Evolutionary conservation across 257 asterid genomes (phyloP).

Genomic region (Plantago ovata): DNA sequence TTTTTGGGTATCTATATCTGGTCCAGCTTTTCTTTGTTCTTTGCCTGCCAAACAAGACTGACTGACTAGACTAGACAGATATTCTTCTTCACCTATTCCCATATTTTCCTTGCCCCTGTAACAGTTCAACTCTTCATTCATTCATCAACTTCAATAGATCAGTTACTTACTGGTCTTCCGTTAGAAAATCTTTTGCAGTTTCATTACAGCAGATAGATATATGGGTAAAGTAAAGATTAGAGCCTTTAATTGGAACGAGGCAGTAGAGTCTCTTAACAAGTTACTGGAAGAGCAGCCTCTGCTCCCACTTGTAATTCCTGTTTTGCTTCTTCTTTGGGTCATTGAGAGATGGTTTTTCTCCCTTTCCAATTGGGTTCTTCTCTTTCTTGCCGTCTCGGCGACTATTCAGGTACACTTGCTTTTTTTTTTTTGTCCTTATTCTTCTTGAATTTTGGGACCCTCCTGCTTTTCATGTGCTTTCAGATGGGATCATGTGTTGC

Average conservation of each 20-base stretch:
- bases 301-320: slow-evolving; percentile 55
- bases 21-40: not conserved
- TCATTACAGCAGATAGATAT: not conserved
- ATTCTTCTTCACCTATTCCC: not conserved
- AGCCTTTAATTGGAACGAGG: slow-evolving; percentile 40
- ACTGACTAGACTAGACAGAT: not conserved
- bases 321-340: slow-evolving; percentile 60
- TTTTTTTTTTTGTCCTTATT: not conserved
- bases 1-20: not conserved
- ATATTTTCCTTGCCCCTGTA: not conserved
- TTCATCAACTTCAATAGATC: not conserved
- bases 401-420: slow-evolving; percentile 59
- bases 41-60: slow-evolving; percentile 2
- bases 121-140: not conserved
- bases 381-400: slow-evolving; percentile 79
- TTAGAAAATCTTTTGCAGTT: too few relatives aligned
- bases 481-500: too few relatives aligned
- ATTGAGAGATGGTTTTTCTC: slow-evolving; percentile 87
- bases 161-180: too few relatives aligned
- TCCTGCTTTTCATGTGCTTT: too few relatives aligned
- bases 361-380: slow-evolving; percentile 86
- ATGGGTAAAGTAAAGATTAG: slow-evolving; percentile 66
- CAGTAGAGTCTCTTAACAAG: slow-evolving; percentile 45
- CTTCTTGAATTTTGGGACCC: too few relatives aligned
- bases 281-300: slow-evolving; percentile 67